Evolutionary conservation across 78 protist species (phyloP).

Genomic region (Dictyostelium firmibasis): DNA sequence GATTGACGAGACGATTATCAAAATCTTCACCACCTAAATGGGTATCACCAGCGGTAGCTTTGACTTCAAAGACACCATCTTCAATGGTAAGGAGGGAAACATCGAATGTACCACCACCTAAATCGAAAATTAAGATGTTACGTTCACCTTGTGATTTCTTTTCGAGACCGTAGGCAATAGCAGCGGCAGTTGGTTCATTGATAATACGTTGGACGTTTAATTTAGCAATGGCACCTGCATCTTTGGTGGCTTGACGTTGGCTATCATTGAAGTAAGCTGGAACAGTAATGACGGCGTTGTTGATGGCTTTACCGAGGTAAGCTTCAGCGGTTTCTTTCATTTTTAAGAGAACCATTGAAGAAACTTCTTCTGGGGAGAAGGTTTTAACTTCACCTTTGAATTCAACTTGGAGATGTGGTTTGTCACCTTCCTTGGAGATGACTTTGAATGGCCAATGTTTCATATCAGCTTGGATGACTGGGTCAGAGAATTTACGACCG

Average conservation of each 20-base stretch:
- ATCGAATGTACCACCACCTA: constrained; percentile 99
- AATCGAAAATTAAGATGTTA: constrained; percentile 96
- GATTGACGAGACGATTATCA: constrained; percentile 94
- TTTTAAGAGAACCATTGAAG: constrained; percentile 94
- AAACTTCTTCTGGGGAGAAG: constrained; percentile 92
- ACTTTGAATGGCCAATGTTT: constrained; percentile 95
- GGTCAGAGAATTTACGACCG: constrained; percentile 87
- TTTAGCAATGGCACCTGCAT: constrained; percentile 96
- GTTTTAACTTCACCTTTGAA: constrained; percentile 83
- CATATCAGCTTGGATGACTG: constrained; percentile 88
- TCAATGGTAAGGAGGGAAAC: constrained; percentile 95
- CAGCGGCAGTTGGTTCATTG: constrained; percentile 99
- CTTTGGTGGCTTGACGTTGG: constrained; percentile 98
- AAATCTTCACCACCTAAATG: constrained; percentile 99
- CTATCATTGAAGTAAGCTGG: constrained; percentile 98
- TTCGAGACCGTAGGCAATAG: constrained; percentile 98
- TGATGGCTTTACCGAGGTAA: constrained; percentile 89
- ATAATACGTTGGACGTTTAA: constrained; percentile 96
- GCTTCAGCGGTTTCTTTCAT: constrained; percentile 95
- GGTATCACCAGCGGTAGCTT: constrained; percentile 97
- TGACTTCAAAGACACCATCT: constrained; percentile 98
- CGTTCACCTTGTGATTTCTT: constrained; percentile 90
- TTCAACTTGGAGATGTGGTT: constrained; percentile 84
- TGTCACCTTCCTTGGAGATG: constrained; percentile 60
- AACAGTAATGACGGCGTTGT: constrained; percentile 93